A percentile compares a stretch with the other conserved stretches of the same genome.
phyloP scores from a whole-genome alignment of 768 basidiomycete genomes.

The Punctularia strigosozonata region DNA sequence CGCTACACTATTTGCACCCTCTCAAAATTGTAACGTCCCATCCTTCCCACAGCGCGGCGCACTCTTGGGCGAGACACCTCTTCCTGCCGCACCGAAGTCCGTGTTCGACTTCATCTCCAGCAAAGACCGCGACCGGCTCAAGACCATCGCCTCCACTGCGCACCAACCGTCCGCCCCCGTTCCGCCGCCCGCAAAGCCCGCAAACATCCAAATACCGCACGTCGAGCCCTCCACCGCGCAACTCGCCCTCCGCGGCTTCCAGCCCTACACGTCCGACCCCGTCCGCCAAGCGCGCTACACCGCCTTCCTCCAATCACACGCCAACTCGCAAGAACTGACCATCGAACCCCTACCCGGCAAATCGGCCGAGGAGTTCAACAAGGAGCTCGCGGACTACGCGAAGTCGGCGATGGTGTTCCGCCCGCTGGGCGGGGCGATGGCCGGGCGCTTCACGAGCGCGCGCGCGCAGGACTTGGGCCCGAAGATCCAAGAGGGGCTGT shows the following conservation, averaged over 20 bases:
- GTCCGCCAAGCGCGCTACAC: conserved; percentile 78
- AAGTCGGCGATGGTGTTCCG: conserved; percentile 86
- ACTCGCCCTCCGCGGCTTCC: conserved; percentile 81
- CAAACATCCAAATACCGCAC: conserved; percentile 23
- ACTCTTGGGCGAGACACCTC: conserved; percentile 70
- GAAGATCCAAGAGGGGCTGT: conserved; percentile 53
- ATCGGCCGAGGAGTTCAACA: conserved; percentile 55
- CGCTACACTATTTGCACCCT: conserved; percentile 3
- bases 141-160: conserved; percentile 33
- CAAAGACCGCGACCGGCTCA: conserved; percentile 81
- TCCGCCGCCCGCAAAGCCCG: conserved; percentile 17
- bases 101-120: conserved; percentile 92
- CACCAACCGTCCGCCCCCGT: conserved; percentile 12
- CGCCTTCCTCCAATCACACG: conserved; percentile 69
- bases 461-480: conserved; percentile 57
- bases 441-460: conserved; percentile 83
- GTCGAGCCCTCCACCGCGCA: conserved; percentile 74
- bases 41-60: conserved; percentile 51
- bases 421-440: conserved; percentile 88
- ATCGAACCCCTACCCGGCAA: conserved; percentile 46
- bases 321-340: too few relatives aligned
- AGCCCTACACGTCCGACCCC: conserved; percentile 72
- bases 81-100: conserved; percentile 61
- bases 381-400: conserved; percentile 78
- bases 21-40: not conserved